Conservation (phyloP, 106 monocot species). For the Acorus gramineus region DNA sequence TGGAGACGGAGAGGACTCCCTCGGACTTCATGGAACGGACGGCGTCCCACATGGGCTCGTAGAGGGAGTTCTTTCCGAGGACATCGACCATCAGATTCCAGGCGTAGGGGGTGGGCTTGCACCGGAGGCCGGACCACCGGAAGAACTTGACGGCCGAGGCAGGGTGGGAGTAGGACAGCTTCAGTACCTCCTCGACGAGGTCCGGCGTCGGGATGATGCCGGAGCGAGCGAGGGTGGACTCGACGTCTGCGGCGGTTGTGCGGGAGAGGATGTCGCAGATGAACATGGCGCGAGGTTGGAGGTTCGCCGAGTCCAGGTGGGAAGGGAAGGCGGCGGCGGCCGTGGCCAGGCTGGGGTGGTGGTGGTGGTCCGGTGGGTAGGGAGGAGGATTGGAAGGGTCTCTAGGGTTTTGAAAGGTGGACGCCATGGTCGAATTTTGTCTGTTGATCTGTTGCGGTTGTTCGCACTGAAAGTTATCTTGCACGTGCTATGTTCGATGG, state of each 20-base stretch:
- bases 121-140: conserved; percentile 46
- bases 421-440: too few relatives aligned
- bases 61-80: conserved; percentile 54
- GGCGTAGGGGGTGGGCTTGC: conserved; percentile 28
- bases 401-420: too few relatives aligned
- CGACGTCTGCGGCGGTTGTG: conserved; percentile 21
- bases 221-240: conserved; percentile 26
- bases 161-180: conserved; percentile 34
- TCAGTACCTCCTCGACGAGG: conserved; percentile 46
- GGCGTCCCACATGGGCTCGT: conserved; percentile 82
- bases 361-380: too few relatives aligned
- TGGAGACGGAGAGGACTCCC: conserved; percentile 33
- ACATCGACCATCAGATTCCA: conserved; percentile 84
- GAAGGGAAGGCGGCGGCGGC: conserved; percentile 17
- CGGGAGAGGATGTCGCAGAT: conserved; percentile 42
- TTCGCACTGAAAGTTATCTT: too few relatives aligned
- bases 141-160: conserved; percentile 59
- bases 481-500: too few relatives aligned
- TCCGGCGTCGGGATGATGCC: conserved; percentile 34
- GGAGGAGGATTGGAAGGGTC: too few relatives aligned
- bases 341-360: not conserved
- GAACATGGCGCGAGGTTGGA: conserved; percentile 16
- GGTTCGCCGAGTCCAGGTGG: conserved; percentile 15
- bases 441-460: too few relatives aligned
- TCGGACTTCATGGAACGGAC: conserved; percentile 65